phyloP scores from a whole-genome alignment of 129 eudicot species.

The Solidago caesia region DNA sequence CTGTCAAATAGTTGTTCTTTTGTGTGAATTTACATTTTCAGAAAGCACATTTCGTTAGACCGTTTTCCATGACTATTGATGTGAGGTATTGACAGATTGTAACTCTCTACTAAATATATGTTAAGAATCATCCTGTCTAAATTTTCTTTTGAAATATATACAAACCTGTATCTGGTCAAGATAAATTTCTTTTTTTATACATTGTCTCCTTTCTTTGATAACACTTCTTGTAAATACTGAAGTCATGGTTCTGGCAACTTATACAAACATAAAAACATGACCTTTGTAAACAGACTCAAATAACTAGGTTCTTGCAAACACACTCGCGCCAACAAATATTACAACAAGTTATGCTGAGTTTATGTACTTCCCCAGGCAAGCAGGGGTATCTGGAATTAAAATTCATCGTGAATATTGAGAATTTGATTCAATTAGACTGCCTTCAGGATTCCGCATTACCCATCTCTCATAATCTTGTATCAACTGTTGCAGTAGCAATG shows the following conservation, averaged over 20 bases:
- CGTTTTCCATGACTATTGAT: background rate
- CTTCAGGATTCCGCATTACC: conserved; percentile 36
- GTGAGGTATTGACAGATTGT: background rate
- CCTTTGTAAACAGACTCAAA: conserved; percentile 6
- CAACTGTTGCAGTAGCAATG: conserved; percentile 62
- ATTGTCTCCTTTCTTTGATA: background rate
- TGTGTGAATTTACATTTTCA: background rate
- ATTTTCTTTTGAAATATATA: background rate
- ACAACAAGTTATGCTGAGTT: conserved; percentile 4
- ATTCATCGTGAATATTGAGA: background rate
- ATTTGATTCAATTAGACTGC: background rate
- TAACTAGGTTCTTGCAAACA: background rate
- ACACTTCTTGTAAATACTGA: background rate
- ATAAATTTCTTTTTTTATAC: background rate
- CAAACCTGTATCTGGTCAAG: background rate
- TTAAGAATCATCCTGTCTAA: background rate
- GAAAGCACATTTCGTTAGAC: background rate
- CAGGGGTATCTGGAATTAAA: background rate
- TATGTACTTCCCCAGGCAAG: background rate
- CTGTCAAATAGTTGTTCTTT: background rate
- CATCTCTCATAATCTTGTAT: conserved; percentile 59
- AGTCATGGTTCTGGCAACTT: background rate
- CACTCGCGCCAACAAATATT: background rate
- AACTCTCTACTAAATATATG: background rate
- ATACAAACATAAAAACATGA: background rate